Base-by-base conservation (phyloP, 805 yeast genomes). In the Barnettozyma californica region DNA sequence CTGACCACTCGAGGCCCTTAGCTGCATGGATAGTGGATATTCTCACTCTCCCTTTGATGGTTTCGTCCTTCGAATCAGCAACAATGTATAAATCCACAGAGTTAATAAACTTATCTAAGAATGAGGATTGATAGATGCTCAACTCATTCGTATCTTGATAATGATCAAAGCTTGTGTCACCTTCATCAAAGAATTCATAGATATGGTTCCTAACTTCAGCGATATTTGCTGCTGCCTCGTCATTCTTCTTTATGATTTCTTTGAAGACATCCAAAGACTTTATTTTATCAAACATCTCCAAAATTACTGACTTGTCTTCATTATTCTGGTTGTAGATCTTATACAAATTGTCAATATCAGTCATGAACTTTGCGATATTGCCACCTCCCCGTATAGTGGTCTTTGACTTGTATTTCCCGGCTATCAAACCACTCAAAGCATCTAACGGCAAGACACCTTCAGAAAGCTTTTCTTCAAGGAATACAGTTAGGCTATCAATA, bases 1-100 rank as follows among this genome's bases (percentile, higher is more conserved):
- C 79, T 0, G 96, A 92, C 97, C 98, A 92, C 62, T 92, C 99
- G 2, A 91, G 70, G 1, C 99, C 99, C 63, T 92, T 92, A 1
- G 97, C 81, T 0, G 90, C 88, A 62, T 92, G 99, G 11, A 92
- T 84, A 0, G 98, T 94, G 0, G 95, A 84, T 0, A 92, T 66
- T 0, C 76, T 66, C 1, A 80, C 74, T n/a, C 56, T 57, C 1
- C 68, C 71, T 4, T 49, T 68, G 2, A 46, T 49, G n/a, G 20
- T 19, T 6, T 50, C 52, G 26, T 57, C 45, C 58, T 69, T 48
- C 2, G 33, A 14, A 5, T 55, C 57, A 29, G 64, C 57, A 2
- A 57, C 58, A 2, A 70, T 56, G 46, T 62, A 68, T 4, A 71
- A 53, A 20, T 68, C 66, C 27, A 71, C 56, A 1, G 74, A 68